Conservation (phyloP, 495 filamentous ascomycete genomes). For the Penicillium daleae region DNA sequence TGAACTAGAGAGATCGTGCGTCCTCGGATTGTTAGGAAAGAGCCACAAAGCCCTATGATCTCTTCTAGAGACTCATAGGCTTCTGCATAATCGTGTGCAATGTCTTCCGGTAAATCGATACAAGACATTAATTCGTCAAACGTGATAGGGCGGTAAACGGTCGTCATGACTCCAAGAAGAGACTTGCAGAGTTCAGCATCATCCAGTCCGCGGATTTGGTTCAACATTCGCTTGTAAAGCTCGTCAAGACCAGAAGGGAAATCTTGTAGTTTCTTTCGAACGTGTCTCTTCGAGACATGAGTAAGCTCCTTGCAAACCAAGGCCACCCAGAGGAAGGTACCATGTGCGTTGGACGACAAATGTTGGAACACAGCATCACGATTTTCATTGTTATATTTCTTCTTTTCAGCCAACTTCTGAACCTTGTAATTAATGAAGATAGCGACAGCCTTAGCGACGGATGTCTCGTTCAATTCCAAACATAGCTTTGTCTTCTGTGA, state of each 20-base stretch:
- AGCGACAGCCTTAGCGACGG: conserved; percentile 26
- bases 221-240: conserved; percentile 25
- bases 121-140: conserved; percentile 29
- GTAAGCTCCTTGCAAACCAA: conserved; percentile 30
- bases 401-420: conserved; percentile 13
- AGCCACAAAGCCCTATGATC: conserved; percentile 24
- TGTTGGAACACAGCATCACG: conserved; percentile 17
- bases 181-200: conserved; percentile 17
- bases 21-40: conserved; percentile 29
- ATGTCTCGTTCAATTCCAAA: conserved; percentile 30
- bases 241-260: conserved; percentile 21
- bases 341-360: conserved; percentile 26
- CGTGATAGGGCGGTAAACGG: conserved; percentile 34
- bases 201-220: conserved; percentile 7
- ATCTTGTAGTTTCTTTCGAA: conserved; percentile 6
- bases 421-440: conserved; percentile 41
- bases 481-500: neutral
- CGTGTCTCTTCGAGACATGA: neutral
- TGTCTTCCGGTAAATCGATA: conserved; percentile 16
- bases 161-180: conserved; percentile 22
- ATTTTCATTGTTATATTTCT: conserved; percentile 9
- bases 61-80: neutral
- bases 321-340: conserved; percentile 44
- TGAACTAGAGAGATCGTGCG: conserved; percentile 42
- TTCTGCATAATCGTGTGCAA: no score